phyloP scores from a whole-genome alignment of 1,284 basidiomycete genomes.

The Ceratobasidium sp. region DNA sequence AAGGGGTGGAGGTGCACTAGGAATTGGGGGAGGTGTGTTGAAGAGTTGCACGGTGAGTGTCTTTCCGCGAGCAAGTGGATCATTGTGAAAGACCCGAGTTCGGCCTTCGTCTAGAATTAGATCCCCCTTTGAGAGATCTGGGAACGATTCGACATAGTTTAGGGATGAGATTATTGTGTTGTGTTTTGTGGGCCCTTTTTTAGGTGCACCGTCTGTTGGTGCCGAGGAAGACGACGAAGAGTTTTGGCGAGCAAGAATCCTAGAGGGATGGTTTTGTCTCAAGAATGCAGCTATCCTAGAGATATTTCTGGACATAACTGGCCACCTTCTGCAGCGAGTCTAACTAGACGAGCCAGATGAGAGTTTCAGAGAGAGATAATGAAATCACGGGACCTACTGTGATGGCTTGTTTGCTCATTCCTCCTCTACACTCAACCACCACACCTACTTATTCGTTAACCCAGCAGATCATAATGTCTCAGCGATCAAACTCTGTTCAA shows the following conservation, averaged over 20 bases:
- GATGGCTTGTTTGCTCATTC: not conserved
- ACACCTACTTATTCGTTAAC: not conserved
- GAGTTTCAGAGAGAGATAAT: constrained; percentile 2
- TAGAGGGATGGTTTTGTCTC: constrained; percentile 4
- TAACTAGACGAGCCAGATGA: constrained; percentile 4
- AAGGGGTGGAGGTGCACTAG: constrained; percentile 54
- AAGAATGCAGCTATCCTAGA: not conserved
- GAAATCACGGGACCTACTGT: constrained; percentile 17
- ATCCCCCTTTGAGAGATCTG: constrained; percentile 36
- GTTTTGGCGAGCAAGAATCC: constrained; percentile 24
- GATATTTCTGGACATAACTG: constrained; percentile 27
- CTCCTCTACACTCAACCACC: constrained; percentile 8
- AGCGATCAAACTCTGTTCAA: constrained; percentile 30
- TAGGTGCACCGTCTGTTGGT: not conserved
- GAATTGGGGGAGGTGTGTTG: constrained; percentile 38
- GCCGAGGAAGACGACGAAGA: constrained; percentile 26
- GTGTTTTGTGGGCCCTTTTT: constrained; percentile 36
- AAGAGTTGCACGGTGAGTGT: constrained; percentile 39
- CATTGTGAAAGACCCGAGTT: constrained; percentile 27
- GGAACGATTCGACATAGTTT: constrained; percentile 44
- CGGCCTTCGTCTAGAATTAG: constrained; percentile 42
- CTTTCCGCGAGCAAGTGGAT: constrained; percentile 28
- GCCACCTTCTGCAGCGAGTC: not conserved
- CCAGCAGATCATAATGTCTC: constrained; percentile 25
- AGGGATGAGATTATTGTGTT: constrained; percentile 44